phyloP scores from a whole-genome alignment of 1,284 basidiomycete species.

The Cerrena zonata region DNA sequence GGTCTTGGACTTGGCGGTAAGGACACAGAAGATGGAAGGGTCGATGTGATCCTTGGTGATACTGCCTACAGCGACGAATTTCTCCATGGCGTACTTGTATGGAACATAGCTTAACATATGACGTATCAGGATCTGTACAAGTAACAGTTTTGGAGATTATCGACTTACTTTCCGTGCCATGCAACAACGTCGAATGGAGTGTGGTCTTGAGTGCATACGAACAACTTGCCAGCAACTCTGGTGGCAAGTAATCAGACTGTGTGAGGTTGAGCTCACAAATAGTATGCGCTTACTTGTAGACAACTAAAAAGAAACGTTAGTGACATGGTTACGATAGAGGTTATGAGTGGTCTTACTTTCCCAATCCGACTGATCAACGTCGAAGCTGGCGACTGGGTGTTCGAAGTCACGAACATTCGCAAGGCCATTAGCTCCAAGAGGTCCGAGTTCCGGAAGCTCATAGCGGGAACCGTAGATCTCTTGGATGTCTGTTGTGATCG shows the following conservation, averaged over 20 bases:
- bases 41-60: constrained; percentile 64
- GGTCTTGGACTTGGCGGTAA: constrained; percentile 61
- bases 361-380: constrained; percentile 53
- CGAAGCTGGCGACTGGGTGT: constrained; percentile 52
- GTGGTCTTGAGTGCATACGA: constrained; percentile 54
- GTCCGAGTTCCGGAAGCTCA: constrained; percentile 57
- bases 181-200: constrained; percentile 73
- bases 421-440: constrained; percentile 54
- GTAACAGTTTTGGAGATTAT: neutral
- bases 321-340: constrained; percentile 6
- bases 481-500: constrained; percentile 25
- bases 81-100: constrained; percentile 65
- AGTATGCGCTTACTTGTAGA: constrained; percentile 44
- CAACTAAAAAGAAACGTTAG: constrained; percentile 24
- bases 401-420: constrained; percentile 61
- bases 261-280: constrained; percentile 33
- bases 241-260: neutral
- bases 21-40: constrained; percentile 60
- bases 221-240: constrained; percentile 54
- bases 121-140: neutral
- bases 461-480: constrained; percentile 60
- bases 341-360: constrained; percentile 32
- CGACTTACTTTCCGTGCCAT: constrained; percentile 57
- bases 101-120: constrained; percentile 52
- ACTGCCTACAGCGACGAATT: constrained; percentile 62